These are phyloP conservation scores for Amphicarpaea edgeworthii DNA, from an alignment of 306 rosid genomes.

Conservation along the genomic window DNA sequence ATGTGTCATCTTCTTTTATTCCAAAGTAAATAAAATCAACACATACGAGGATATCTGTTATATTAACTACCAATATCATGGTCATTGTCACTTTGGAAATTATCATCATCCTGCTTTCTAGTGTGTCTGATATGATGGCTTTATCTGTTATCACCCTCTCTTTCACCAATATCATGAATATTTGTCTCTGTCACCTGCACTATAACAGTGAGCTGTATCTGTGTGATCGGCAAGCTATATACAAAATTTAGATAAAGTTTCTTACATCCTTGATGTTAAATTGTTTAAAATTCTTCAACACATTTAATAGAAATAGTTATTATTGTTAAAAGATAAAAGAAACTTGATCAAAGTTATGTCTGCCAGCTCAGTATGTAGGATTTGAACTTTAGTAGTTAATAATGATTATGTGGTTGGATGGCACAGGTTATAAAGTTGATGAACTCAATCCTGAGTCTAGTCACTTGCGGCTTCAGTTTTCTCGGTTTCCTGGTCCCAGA, in stretches of 20 bases:
- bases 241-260: not conserved
- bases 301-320: too few relatives aligned
- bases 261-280: not conserved
- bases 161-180: constrained; percentile 23
- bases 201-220: not conserved
- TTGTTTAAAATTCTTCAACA: too few relatives aligned
- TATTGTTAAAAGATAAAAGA: not conserved
- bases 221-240: not conserved
- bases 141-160: not conserved
- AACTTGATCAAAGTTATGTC: not conserved
- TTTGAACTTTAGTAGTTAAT: not conserved
- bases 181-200: not conserved
- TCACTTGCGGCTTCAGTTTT: constrained; percentile 81
- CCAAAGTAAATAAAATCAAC: not conserved
- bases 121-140: not conserved
- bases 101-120: not conserved
- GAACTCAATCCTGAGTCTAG: constrained; percentile 72
- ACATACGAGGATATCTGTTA: not conserved
- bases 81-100: not conserved
- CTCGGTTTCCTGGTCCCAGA: constrained; percentile 85
- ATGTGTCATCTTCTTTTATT: not conserved
- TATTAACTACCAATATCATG: not conserved
- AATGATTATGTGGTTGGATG: constrained; percentile 48
- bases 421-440: constrained; percentile 77
- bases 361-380: not conserved